Percentiles rank a stretch among this genome's conserved stretches.
Evolutionary conservation across 352 stramenopile species (phyloP).

Genomic region (Phytopythium cucurbitacearum): DNA sequence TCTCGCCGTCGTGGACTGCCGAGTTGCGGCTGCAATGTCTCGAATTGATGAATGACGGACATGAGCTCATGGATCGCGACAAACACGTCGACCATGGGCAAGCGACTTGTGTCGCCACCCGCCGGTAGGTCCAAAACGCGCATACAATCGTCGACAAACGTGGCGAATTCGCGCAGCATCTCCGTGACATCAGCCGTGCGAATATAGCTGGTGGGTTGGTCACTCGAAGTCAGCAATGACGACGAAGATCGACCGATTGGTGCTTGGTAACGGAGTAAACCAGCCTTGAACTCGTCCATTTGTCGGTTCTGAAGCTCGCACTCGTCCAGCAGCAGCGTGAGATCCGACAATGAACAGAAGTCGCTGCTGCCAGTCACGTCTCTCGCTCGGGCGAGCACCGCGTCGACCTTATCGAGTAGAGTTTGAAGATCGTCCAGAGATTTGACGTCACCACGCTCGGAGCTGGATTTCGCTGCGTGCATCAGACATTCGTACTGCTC

Average conservation of each 20-base stretch:
- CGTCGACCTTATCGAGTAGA: constrained; percentile 11
- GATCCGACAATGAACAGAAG: constrained; percentile 13
- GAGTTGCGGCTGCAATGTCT: constrained; percentile 26
- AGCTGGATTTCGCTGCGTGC: constrained; percentile 10
- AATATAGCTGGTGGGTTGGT: neutral
- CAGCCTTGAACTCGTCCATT: constrained; percentile 4
- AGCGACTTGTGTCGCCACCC: neutral
- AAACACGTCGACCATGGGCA: constrained; percentile 16
- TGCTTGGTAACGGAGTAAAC: neutral
- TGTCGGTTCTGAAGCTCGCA: constrained; percentile 14
- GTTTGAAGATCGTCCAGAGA: constrained; percentile 14
- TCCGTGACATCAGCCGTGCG: neutral
- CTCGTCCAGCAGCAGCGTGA: constrained; percentile 17
- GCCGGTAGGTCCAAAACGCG: neutral
- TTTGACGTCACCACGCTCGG: constrained; percentile 14
- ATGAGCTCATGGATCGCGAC: constrained; percentile 31
- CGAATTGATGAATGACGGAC: constrained; percentile 37
- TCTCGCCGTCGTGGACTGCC: constrained; percentile 13
- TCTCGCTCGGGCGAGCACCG: constrained; percentile 15
- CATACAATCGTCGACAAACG: neutral
- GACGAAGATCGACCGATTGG: no score
- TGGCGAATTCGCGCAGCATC: neutral
- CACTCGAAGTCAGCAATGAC: neutral
- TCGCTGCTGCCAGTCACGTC: constrained; percentile 14
- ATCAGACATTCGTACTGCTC: constrained; percentile 17